phyloP scores from a whole-genome alignment of 2,329 filamentous ascomycete genomes.

The Cryphonectria carpinicola region DNA sequence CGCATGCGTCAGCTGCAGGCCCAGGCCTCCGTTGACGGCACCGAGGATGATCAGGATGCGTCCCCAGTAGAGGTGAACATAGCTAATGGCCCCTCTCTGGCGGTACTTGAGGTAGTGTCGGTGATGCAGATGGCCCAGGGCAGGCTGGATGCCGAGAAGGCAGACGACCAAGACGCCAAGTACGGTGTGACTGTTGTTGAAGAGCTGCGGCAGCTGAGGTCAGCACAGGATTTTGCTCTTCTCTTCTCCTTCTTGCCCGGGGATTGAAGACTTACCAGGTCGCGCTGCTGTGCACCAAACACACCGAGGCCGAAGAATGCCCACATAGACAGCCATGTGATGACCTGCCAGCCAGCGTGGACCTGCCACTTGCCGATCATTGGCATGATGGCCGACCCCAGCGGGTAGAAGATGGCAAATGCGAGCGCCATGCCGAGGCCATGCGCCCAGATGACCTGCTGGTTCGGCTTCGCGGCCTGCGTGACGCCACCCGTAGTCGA shows the following conservation, averaged over 20 bases:
- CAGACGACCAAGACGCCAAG: slow-evolving; percentile 59
- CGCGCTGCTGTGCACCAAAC: slow-evolving; percentile 46
- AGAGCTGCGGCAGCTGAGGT: slow-evolving; percentile 46
- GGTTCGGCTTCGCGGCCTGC: slow-evolving; percentile 30
- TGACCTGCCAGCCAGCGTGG: slow-evolving; percentile 60
- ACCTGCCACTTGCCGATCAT: slow-evolving; percentile 59
- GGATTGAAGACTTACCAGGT: slow-evolving; percentile 41
- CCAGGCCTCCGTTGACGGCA: slow-evolving; percentile 66
- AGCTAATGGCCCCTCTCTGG: slow-evolving; percentile 54
- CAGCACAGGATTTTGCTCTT: neutral
- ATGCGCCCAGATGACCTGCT: slow-evolving; percentile 47
- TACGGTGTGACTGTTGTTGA: slow-evolving; percentile 55
- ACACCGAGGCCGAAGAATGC: slow-evolving; percentile 63
- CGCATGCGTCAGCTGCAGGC: slow-evolving; percentile 54
- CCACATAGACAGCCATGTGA: slow-evolving; percentile 62
- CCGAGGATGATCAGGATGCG: slow-evolving; percentile 61
- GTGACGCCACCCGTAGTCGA: slow-evolving; percentile 31
- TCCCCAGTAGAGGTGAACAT: slow-evolving; percentile 67
- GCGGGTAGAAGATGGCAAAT: slow-evolving; percentile 62
- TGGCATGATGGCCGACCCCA: slow-evolving; percentile 65
- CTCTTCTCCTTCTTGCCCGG: too few relatives aligned
- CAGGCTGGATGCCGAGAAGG: slow-evolving; percentile 60
- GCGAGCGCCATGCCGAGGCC: slow-evolving; percentile 65
- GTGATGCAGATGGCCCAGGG: slow-evolving; percentile 63
- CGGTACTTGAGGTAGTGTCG: slow-evolving; percentile 52